Conservation (phyloP, 108 stramenopile species). For the Chaetoceros muelleri region DNA sequence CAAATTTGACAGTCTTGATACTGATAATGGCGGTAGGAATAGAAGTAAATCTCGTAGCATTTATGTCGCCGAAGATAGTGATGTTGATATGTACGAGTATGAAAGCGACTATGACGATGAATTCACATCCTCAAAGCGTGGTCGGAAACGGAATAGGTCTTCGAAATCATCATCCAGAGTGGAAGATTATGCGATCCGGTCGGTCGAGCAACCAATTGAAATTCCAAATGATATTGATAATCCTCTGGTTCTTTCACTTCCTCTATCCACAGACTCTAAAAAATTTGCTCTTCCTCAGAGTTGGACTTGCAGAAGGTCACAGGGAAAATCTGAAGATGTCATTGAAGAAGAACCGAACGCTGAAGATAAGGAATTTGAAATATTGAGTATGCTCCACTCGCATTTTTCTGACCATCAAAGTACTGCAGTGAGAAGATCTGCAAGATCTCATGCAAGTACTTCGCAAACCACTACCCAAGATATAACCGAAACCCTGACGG, state of each 20-base stretch:
- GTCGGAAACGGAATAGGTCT: background rate
- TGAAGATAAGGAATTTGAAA: background rate
- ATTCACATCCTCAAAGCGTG: background rate
- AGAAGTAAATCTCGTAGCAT: constrained; percentile 29
- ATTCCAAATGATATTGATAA: background rate
- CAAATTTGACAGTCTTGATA: constrained; percentile 1
- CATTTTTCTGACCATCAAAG: background rate
- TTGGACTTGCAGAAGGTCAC: background rate
- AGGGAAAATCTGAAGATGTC: background rate
- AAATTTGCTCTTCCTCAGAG: background rate
- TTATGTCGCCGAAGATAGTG: constrained; percentile 65
- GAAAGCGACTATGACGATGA: constrained; percentile 71
- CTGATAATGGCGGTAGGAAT: constrained; percentile 2
- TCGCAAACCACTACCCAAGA: background rate
- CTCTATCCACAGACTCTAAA: background rate
- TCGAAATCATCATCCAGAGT: background rate
- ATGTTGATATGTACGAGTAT: constrained; percentile 71
- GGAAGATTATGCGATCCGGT: background rate
- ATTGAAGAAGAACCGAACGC: background rate
- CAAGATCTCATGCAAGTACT: background rate
- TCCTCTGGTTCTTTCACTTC: background rate
- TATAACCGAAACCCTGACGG: background rate
- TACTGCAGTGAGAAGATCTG: background rate
- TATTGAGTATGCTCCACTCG: background rate
- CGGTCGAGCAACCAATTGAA: background rate